Evolutionary conservation across 179 eudicot genomes (phyloP), one percentile per base, ranked within the genome.

Genomic region (Silene vulgaris): DNA sequence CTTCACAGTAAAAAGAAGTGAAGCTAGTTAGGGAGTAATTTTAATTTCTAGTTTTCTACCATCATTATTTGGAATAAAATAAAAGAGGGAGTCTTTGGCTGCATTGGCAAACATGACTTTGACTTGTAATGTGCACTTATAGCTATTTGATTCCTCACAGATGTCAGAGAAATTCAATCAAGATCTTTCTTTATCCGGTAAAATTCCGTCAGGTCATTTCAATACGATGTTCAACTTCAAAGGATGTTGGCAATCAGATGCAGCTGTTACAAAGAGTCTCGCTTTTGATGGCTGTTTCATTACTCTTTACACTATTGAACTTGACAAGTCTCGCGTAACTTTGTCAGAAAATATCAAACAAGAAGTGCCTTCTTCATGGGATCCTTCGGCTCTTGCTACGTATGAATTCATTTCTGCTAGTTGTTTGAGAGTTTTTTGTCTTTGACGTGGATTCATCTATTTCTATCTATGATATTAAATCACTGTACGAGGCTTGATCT

Each of bases 201-300:
- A 95, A 87, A 90, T 95, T 77, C 99, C 99, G 20, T 89, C 88
- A 29, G 99, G 97, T 59, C 83, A 82, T 52, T 92, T 95, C 83
- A 92, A 95, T 65, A 13, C 76, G 3, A 90, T 92, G 99, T 95
- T 95, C 65, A 76, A 68, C 80, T 85, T 79, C 86, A 88, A 84
- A 61, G 90, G 91, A n/a, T 81, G 92, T 84, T 95, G 99, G 99
- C 97, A 88, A 81, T 87, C 86, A 73, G 99, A 95, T 80, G 96
- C 97, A 76, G 86, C 90, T 23, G 40, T 81, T 69, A 90, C 99
- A 2, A 95, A 87, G 82, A 77, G 77, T 66, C 91, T 95, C 26
- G 97, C 96, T 59, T 87, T 90, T 82, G 97, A 95, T 84, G 99
- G 99, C 73, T 95, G 97, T 89, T 87, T 87, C 76, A 87, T 96